Evolutionary conservation across 176 grass and related monocot genomes (phyloP).

Genomic region (Zea mays): Zm-B73-REFERENCE-NAM-5.0 NC_050096.1:183679001-183679500

Average conservation of each 20-base stretch:
- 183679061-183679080: neutral
- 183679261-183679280: neutral
- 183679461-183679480: constrained; percentile 41
- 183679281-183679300: constrained; percentile 11
- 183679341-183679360: constrained; percentile 19
- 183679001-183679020: neutral
- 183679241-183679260: neutral
- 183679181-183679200: neutral
- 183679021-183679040: neutral
- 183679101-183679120: neutral
- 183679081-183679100: neutral
- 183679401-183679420: neutral
- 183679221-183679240: neutral
- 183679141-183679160: neutral
- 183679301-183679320: neutral
- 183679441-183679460: neutral
- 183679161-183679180: neutral
- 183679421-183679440: neutral
- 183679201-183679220: neutral
- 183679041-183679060: neutral
- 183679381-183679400: neutral
- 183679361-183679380: constrained; percentile 22
- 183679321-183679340: neutral
- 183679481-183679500: constrained; percentile 45
- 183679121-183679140: neutral